These are phyloP conservation scores for Ambrosia hybrid DNA, from an alignment of 140 eudicot species.

Conservation along the genomic window DNA sequence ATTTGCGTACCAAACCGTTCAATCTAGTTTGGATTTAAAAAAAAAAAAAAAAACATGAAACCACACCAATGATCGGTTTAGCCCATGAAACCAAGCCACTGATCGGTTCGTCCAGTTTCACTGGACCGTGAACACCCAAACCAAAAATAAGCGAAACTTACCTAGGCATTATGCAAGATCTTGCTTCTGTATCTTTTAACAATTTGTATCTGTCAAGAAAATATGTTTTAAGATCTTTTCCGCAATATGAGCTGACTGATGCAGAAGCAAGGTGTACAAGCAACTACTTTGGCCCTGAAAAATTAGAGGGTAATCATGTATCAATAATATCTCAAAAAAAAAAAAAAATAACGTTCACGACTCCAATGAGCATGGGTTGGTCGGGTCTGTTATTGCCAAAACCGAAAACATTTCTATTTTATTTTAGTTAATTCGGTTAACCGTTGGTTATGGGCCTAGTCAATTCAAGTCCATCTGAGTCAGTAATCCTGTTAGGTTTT, in stretches of 20 bases:
- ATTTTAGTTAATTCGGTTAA: too few species aligned
- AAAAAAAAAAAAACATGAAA: too few species aligned
- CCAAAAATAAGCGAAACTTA: neutral
- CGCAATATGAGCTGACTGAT: slow-evolving; percentile 29
- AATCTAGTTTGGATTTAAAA: too few species aligned
- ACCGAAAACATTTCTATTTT: too few species aligned
- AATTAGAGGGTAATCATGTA: neutral
- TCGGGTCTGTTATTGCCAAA: neutral
- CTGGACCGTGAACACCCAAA: neutral
- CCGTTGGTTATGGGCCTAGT: too few species aligned
- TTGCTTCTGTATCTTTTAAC: slow-evolving; percentile 18
- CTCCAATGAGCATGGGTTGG: neutral
- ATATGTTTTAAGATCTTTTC: neutral
- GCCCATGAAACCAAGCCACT: too few species aligned
- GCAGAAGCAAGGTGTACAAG: slow-evolving; percentile 40
- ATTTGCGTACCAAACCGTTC: too few species aligned
- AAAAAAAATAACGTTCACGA: neutral
- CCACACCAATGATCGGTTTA: too few species aligned
- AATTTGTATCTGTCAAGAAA: neutral
- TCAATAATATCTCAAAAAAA: neutral
- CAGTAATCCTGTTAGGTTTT: too few species aligned
- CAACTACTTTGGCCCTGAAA: slow-evolving; percentile 54
- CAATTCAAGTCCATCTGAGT: too few species aligned
- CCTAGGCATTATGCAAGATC: slow-evolving; percentile 10
- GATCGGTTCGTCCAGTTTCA: neutral